phyloP scores from a whole-genome alignment of 2,329 filamentous ascomycete genomes.

The Colletotrichum zoysiae region DNA sequence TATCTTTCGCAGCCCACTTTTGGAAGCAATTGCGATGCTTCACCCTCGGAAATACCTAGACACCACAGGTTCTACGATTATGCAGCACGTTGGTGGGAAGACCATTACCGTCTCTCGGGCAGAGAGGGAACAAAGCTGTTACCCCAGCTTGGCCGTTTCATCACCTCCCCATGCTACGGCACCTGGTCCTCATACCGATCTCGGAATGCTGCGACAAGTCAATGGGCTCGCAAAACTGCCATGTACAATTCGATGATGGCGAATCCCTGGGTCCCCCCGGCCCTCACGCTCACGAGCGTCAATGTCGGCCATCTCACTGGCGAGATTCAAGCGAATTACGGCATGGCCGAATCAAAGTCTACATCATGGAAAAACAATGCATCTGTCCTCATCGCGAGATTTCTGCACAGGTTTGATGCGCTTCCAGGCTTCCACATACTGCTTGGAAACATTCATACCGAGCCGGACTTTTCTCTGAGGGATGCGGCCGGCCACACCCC shows the following conservation, averaged over 20 bases:
- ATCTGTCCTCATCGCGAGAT: neutral
- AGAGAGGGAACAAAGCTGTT: slow-evolving; percentile 34
- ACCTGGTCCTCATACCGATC: slow-evolving; percentile 40
- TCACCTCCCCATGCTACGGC: slow-evolving; percentile 39
- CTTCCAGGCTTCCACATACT: neutral
- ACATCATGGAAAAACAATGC: neutral
- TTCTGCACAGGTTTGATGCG: neutral
- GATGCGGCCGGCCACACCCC: slow-evolving; percentile 24
- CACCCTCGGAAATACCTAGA: neutral
- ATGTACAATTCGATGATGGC: neutral
- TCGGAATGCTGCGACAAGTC: slow-evolving; percentile 1
- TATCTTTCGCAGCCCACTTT: slow-evolving; percentile 40
- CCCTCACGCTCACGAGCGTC: slow-evolving; percentile 9
- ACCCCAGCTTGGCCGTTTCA: slow-evolving; percentile 19
- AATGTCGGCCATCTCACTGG: slow-evolving; percentile 5
- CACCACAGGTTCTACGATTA: slow-evolving; percentile 42
- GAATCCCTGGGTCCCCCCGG: neutral
- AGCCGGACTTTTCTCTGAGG: neutral
- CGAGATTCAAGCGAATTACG: neutral
- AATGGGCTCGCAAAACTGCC: neutral
- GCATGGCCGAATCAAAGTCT: neutral
- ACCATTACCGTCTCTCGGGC: slow-evolving; percentile 32
- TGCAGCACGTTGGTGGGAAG: slow-evolving; percentile 40
- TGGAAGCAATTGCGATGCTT: neutral
- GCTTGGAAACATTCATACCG: neutral